These are phyloP conservation scores for Adansonia rubrostipa DNA, from an alignment of 441 rosid species.

Conservation along the genomic window DNA sequence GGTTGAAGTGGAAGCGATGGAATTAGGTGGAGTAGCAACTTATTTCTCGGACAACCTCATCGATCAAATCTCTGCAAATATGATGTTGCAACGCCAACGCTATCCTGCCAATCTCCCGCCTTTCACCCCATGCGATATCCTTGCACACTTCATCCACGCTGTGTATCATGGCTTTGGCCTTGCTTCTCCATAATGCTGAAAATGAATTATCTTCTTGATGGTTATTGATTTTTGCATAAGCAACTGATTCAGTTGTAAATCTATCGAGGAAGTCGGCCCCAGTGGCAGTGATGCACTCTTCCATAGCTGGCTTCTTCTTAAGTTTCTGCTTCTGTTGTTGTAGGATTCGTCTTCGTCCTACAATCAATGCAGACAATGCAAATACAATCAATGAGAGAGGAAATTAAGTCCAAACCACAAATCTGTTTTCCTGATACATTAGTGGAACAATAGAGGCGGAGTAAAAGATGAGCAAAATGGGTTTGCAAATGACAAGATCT, in stretches of 20 bases:
- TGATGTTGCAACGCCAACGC: slow-evolving; percentile 59
- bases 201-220: background rate
- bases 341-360: slow-evolving; percentile 9
- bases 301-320: background rate
- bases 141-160: slow-evolving; percentile 59
- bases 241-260: background rate
- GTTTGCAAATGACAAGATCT: too few species aligned
- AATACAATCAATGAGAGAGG: background rate
- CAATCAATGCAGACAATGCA: background rate
- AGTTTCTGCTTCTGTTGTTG: slow-evolving; percentile 5
- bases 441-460: too few species aligned
- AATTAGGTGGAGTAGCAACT: background rate
- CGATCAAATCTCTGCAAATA: slow-evolving; percentile 62
- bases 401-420: too few species aligned
- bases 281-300: background rate
- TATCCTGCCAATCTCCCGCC: slow-evolving; percentile 57
- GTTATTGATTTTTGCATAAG: background rate
- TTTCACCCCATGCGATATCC: slow-evolving; percentile 64
- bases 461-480: too few species aligned
- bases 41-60: slow-evolving; percentile 52
- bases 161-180: slow-evolving; percentile 55
- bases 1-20: slow-evolving; percentile 35
- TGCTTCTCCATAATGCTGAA: slow-evolving; percentile 20
- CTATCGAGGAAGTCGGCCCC: slow-evolving; percentile 14
- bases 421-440: too few species aligned